Evolutionary conservation across 164 flowering plant species (phyloP).

Genomic region (Magnolia kwangsiensis): DNA sequence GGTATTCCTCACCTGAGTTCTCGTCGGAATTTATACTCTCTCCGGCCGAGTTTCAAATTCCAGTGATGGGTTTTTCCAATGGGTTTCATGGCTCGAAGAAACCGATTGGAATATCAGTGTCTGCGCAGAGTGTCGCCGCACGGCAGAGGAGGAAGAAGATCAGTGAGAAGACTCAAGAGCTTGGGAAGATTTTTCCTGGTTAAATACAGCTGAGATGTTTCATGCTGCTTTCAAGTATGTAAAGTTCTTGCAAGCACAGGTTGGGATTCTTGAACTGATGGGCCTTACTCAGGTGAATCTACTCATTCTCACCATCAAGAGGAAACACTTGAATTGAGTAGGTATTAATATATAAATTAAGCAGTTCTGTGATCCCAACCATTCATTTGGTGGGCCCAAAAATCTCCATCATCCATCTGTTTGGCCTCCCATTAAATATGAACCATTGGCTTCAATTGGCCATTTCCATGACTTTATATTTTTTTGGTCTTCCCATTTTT

Average conservation of each 20-base stretch:
- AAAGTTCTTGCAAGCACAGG: constrained; percentile 70
- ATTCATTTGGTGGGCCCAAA: too few relatives aligned
- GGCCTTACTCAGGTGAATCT: constrained; percentile 14
- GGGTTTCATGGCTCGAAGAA: constrained; percentile 2
- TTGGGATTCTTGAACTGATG: constrained; percentile 48
- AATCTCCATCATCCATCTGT: too few relatives aligned
- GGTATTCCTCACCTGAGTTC: neutral
- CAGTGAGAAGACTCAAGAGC: constrained; percentile 82
- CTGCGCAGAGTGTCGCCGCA: constrained; percentile 80
- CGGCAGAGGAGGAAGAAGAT: constrained; percentile 84
- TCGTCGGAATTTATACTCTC: constrained; percentile 2
- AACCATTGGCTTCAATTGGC: too few relatives aligned
- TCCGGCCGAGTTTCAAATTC: neutral
- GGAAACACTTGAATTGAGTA: too few relatives aligned
- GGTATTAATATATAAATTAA: neutral
- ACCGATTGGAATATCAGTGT: constrained; percentile 19
- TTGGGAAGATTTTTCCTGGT: constrained; percentile 77
- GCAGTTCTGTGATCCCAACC: too few relatives aligned
- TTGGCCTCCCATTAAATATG: too few relatives aligned
- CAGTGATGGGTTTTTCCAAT: neutral
- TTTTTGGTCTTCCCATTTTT: too few relatives aligned
- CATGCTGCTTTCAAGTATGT: constrained; percentile 73
- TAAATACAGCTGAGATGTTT: constrained; percentile 93
- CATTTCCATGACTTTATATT: too few relatives aligned
- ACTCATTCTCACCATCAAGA: neutral